These are phyloP conservation scores for Gonapodya sp. DNA, from an alignment of 192 early-diverging fungal genomes.

Conservation along the genomic window DNA sequence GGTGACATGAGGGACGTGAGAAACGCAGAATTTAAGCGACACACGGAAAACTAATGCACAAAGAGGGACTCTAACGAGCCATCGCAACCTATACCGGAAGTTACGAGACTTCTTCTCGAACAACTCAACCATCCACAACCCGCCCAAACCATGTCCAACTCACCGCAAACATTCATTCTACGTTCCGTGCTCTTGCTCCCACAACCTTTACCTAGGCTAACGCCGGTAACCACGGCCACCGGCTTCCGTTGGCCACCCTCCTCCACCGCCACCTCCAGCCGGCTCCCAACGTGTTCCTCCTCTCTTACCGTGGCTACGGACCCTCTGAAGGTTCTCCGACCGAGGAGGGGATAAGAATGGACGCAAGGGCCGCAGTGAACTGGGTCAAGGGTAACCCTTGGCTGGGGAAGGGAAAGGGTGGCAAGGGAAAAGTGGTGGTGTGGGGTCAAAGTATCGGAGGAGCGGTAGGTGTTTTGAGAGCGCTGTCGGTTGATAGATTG, in stretches of 20 bases:
- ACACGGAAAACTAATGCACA: too few species aligned
- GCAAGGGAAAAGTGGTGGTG: conserved; percentile 43
- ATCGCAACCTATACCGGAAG: too few species aligned
- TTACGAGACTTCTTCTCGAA: too few species aligned
- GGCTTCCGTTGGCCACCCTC: conserved; percentile 74
- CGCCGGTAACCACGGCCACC: conserved; percentile 97
- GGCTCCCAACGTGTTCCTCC: conserved; percentile 84
- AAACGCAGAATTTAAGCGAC: too few species aligned
- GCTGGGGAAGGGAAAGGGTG: conserved; percentile 57
- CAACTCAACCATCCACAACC: too few species aligned
- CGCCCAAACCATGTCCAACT: too few species aligned
- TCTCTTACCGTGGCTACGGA: conserved; percentile 98
- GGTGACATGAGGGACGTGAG: too few species aligned
- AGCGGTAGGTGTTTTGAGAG: conserved; percentile 36
- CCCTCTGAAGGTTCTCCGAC: conserved; percentile 72
- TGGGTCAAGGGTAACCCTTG: conserved; percentile 68
- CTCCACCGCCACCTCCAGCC: conserved; percentile 78
- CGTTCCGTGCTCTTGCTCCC: too few species aligned
- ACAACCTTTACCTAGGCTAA: conserved; percentile 71
- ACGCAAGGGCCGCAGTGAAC: conserved; percentile 79
- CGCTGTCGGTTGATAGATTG: background rate
- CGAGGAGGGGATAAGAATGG: conserved; percentile 80
- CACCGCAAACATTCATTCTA: too few species aligned
- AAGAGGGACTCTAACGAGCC: too few species aligned
- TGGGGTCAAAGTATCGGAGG: conserved; percentile 97